Percentiles rank a stretch among this genome's conserved stretches.
Conservation (phyloP, 2,329 filamentous ascomycete genomes). For the Pestalotiopsis sp. region DNA sequence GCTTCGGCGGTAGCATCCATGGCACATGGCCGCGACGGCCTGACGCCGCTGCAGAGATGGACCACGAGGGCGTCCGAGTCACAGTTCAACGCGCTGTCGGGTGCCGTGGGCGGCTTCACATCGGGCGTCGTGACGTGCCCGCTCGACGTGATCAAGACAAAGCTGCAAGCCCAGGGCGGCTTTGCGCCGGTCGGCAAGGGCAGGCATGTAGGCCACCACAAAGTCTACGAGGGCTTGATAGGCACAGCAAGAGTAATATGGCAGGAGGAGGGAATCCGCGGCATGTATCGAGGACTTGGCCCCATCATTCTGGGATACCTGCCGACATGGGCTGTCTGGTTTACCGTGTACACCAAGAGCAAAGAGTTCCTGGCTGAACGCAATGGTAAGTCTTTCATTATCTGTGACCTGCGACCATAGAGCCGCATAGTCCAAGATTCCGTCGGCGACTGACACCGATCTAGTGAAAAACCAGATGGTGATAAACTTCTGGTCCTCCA, state of each 20-base stretch:
- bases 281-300: conserved; percentile 90
- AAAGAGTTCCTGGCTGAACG: conserved; percentile 73
- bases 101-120: conserved; percentile 86
- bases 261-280: conserved; percentile 83
- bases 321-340: conserved; percentile 97
- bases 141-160: conserved; percentile 98
- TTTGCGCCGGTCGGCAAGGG: conserved; percentile 61
- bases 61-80: conserved; percentile 58
- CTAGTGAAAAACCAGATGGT: conserved; percentile 69
- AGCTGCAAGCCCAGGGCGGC: conserved; percentile 91
- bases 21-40: conserved; percentile 28
- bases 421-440: neutral
- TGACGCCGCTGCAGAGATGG: conserved; percentile 58
- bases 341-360: conserved; percentile 92
- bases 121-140: conserved; percentile 95
- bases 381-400: conserved; percentile 52
- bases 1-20: conserved; percentile 29
- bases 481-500: conserved; percentile 85
- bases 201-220: conserved; percentile 50
- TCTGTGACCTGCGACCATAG: neutral
- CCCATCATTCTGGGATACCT: conserved; percentile 95
- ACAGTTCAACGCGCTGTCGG: conserved; percentile 81
- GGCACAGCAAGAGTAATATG: conserved; percentile 87
- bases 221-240: conserved; percentile 82
- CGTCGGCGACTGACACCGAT: conserved; percentile 10